Percentiles rank a stretch among this genome's conserved stretches.
phyloP scores from a whole-genome alignment of 2,329 filamentous ascomycete species.

The Apiospora phragmitis region DNA sequence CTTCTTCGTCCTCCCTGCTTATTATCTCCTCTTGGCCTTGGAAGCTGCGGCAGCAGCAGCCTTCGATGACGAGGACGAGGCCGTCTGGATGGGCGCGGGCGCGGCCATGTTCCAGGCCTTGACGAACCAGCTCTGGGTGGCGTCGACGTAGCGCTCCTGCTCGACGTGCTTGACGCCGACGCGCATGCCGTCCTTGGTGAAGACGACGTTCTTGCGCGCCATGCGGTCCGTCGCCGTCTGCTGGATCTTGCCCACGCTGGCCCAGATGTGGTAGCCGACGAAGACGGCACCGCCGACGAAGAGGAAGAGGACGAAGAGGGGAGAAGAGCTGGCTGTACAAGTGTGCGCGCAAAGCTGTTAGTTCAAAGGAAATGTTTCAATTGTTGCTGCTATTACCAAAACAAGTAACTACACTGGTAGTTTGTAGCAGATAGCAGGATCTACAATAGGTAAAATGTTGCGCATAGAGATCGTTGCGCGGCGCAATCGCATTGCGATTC shows the following conservation, averaged over 20 bases:
- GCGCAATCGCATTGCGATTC: not conserved
- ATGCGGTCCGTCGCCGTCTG: constrained; percentile 67
- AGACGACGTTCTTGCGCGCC: constrained; percentile 73
- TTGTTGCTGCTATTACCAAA: not conserved
- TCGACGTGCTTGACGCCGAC: constrained; percentile 69
- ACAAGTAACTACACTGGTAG: not conserved
- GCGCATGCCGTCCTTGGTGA: constrained; percentile 72
- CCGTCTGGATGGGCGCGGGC: constrained; percentile 27
- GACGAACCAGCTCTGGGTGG: constrained; percentile 68
- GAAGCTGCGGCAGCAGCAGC: not conserved
- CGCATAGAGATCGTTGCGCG: not conserved
- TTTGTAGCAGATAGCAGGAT: not conserved
- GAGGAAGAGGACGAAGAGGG: constrained; percentile 62
- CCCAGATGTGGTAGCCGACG: constrained; percentile 72
- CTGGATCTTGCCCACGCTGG: constrained; percentile 66
- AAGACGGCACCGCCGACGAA: constrained; percentile 60
- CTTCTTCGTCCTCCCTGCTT: constrained; percentile 17
- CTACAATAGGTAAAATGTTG: too few relatives aligned
- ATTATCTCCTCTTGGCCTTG: constrained; percentile 18
- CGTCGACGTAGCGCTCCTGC: constrained; percentile 71
- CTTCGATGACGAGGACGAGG: constrained; percentile 18
- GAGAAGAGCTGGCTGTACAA: constrained; percentile 64
- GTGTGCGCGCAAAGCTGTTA: not conserved
- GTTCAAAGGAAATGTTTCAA: not conserved
- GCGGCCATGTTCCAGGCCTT: constrained; percentile 63